Base-by-base conservation (phyloP, 2,329 filamentous ascomycete species). In the Apiospora saccharicola region DNA sequence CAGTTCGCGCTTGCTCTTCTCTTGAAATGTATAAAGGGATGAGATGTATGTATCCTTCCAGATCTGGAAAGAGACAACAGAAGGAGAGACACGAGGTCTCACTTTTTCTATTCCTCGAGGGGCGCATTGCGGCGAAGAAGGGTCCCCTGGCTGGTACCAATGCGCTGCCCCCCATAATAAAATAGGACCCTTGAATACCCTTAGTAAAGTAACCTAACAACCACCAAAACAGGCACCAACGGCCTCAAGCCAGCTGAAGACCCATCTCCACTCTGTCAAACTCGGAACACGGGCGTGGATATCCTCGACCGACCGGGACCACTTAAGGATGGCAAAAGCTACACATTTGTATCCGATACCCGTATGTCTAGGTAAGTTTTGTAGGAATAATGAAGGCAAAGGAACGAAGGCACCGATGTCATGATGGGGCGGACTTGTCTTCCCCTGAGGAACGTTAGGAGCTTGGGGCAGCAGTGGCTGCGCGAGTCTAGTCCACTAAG, bases 21-120 rank as follows among this genome's bases (percentile, higher is more conserved):
- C 53, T n/a, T 64, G 57, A 37, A 37, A 64, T n/a, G 34, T 37
- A 19, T 64, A 34, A 51, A 64, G 57, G 19, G 34, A 37, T 64
- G 57, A 3, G 19, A 10, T 41, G 8, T 7, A 41, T 37, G 19
- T 41, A 19, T 41, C 22, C 34, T n/a, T 41, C 22, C 22, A 37
- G 13, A 57, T 34, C 26, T 57, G 19, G 26, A 19, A 51, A 51
- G 49, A 26, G 49, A 24, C 5, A 22, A n/a, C 22, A 51, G 47
- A 24, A n/a, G n/a, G 22, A 51, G 49, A 51, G 49, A 51, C 49
- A 51, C 49, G 49, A 24, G 47, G 49, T 26, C 24, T 51, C 49
- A 51, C 49, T 51, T 51, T 51, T 51, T 51, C 12, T 19, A 8
- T 51, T n/a, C 24, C n/a, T 26, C 13, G 10, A 41, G 37, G 37